Evolutionary conservation across 78 protist genomes (phyloP).

Genomic region (Tieghemostelium lacteum): DNA sequence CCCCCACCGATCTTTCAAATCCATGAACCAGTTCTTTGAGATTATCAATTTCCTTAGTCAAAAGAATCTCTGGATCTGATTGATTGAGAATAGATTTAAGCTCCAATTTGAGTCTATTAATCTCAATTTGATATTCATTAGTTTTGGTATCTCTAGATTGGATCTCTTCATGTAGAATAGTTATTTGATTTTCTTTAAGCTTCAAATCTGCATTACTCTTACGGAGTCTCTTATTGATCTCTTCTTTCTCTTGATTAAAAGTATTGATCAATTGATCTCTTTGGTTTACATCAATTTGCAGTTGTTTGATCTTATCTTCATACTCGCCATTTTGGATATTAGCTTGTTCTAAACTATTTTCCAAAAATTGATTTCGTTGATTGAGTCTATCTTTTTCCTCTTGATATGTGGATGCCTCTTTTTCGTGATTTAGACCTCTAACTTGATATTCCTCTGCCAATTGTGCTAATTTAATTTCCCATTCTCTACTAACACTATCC

Average conservation of each 20-base stretch:
- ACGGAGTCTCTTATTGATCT: conserved; percentile 18
- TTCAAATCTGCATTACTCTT: conserved; percentile 30
- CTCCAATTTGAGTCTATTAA: conserved; percentile 8
- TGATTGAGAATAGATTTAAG: not conserved
- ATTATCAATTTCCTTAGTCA: not conserved
- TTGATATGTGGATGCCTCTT: not conserved
- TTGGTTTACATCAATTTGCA: not conserved
- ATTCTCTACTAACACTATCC: conserved; percentile 70
- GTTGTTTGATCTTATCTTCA: conserved; percentile 11
- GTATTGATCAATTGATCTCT: conserved; percentile 4
- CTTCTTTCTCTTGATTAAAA: conserved; percentile 24
- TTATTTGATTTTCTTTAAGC: conserved; percentile 25
- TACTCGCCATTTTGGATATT: conserved; percentile 40
- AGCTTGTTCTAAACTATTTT: conserved; percentile 22
- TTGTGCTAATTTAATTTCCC: conserved; percentile 47
- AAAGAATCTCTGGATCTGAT: conserved; percentile 41
- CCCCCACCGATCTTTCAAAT: not conserved
- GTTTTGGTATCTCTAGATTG: conserved; percentile 15
- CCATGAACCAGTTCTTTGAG: conserved; percentile 32
- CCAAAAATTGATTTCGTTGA: not conserved
- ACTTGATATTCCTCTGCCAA: conserved; percentile 29
- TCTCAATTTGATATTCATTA: not conserved
- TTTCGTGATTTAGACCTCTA: not conserved
- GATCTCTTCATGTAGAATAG: conserved; percentile 41
- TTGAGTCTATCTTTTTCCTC: conserved; percentile 42